phyloP scores from a whole-genome alignment of 176 grass and related monocot species.

The Cenchrus purpureus region DNA sequence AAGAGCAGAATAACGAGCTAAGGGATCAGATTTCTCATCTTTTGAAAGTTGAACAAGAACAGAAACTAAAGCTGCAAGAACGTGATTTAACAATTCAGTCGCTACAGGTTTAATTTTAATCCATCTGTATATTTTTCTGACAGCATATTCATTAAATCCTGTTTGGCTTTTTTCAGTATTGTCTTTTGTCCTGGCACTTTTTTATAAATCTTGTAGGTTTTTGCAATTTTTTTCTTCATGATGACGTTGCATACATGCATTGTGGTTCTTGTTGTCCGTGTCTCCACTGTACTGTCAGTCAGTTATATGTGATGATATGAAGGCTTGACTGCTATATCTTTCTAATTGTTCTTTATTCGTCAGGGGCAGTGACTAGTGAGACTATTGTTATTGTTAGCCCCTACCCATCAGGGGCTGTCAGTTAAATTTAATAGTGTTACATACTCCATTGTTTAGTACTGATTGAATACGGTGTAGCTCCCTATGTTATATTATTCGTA shows the following conservation, averaged over 20 bases:
- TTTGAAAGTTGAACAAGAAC: conserved; percentile 81
- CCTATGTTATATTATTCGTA: conserved; percentile 6
- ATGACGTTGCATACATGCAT: background rate
- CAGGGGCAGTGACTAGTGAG: background rate
- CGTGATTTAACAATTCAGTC: conserved; percentile 79
- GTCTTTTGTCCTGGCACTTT: background rate
- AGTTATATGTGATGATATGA: background rate
- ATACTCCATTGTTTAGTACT: background rate
- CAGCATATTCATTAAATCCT: conserved; percentile 32
- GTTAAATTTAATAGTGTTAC: background rate
- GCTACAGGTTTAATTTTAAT: conserved; percentile 69
- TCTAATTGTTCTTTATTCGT: background rate
- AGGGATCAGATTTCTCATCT: conserved; percentile 79
- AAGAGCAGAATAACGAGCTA: conserved; percentile 87
- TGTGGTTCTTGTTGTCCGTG: background rate
- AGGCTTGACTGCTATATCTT: background rate
- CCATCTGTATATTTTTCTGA: conserved; percentile 13
- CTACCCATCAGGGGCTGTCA: background rate
- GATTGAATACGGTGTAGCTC: background rate
- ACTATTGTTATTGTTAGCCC: conserved; percentile 13
- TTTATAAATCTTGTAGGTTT: background rate
- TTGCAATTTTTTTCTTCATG: conserved; percentile 19
- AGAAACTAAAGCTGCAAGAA: conserved; percentile 82
- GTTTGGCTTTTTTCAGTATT: background rate
- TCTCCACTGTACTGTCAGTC: background rate